Percentiles rank a stretch among this genome's conserved stretches.
Conservation (phyloP, 306 rosid genomes). For the Geum urbanum region DNA sequence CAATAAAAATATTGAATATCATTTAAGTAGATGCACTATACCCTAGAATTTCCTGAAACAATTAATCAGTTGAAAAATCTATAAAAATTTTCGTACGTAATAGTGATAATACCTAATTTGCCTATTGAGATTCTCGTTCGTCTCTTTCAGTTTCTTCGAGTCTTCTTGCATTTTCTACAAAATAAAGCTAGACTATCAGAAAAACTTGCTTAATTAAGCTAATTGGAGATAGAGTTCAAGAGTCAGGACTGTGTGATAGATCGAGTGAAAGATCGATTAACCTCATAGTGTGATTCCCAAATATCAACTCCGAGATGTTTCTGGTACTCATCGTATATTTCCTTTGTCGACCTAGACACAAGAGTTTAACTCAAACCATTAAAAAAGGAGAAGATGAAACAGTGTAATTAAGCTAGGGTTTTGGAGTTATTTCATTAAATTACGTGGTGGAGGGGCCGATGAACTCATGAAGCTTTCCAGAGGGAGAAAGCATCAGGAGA, state of each 20-base stretch:
- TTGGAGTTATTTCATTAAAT: background rate
- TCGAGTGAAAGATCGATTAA: background rate
- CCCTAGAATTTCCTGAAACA: too few species aligned
- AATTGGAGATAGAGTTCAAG: too few species aligned
- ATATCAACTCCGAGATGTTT: constrained; percentile 49
- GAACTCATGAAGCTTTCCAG: constrained; percentile 65
- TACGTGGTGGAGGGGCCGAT: constrained; percentile 67
- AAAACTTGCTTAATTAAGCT: background rate
- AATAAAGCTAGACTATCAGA: background rate
- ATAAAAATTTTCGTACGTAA: too few species aligned
- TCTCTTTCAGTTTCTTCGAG: constrained; percentile 57
- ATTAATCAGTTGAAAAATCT: too few species aligned
- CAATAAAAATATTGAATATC: too few species aligned
- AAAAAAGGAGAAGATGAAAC: background rate
- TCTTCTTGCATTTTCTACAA: constrained; percentile 66
- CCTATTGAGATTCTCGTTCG: constrained; percentile 55
- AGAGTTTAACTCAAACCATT: background rate
- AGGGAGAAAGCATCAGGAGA: constrained; percentile 58
- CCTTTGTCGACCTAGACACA: constrained; percentile 49
- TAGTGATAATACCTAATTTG: constrained; percentile 49
- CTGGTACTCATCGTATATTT: constrained; percentile 69
- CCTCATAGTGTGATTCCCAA: constrained; percentile 83
- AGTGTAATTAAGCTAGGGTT: background rate
- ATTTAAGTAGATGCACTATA: too few species aligned
- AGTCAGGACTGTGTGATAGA: too few species aligned